Percentiles rank a stretch among this genome's conserved stretches.
Evolutionary conservation across 768 basidiomycete genomes (phyloP).

Genomic region (Psilocybe subaeruginosa): DNA sequence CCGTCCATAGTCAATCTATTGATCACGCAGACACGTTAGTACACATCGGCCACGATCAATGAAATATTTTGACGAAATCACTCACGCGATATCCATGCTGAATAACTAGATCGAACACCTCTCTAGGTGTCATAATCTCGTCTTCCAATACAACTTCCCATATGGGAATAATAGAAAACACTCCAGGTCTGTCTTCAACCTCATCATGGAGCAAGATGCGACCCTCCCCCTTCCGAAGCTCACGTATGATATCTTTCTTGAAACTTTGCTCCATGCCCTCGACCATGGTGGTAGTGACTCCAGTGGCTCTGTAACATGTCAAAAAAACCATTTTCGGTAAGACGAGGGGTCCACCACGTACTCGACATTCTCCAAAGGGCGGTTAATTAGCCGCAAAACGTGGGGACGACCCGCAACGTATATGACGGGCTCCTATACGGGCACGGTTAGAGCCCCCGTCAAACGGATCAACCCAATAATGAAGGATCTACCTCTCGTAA

Average conservation of each 20-base stretch:
- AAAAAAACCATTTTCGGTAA: background rate
- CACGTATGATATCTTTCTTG: constrained; percentile 85
- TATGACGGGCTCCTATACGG: constrained; percentile 82
- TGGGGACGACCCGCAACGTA: constrained; percentile 88
- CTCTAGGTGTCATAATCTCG: constrained; percentile 87
- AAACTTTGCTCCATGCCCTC: constrained; percentile 90
- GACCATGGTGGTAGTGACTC: constrained; percentile 87
- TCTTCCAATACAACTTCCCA: constrained; percentile 87
- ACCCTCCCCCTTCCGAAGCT: constrained; percentile 72
- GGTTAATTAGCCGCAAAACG: constrained; percentile 85
- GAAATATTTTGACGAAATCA: constrained; percentile 6
- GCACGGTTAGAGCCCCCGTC: background rate
- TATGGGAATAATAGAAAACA: constrained; percentile 88
- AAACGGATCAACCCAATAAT: background rate
- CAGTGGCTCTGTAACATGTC: constrained; percentile 74
- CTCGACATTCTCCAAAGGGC: constrained; percentile 95
- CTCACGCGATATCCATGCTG: constrained; percentile 78
- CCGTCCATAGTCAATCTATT: constrained; percentile 83
- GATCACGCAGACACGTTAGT: background rate
- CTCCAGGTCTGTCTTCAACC: constrained; percentile 89
- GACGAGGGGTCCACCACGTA: constrained; percentile 39
- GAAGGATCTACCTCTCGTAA: constrained; percentile 70
- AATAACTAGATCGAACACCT: constrained; percentile 75
- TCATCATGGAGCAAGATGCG: constrained; percentile 94
- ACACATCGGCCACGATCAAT: background rate